phyloP scores from a whole-genome alignment of 768 basidiomycete species.

The Boletus insuetus region DNA sequence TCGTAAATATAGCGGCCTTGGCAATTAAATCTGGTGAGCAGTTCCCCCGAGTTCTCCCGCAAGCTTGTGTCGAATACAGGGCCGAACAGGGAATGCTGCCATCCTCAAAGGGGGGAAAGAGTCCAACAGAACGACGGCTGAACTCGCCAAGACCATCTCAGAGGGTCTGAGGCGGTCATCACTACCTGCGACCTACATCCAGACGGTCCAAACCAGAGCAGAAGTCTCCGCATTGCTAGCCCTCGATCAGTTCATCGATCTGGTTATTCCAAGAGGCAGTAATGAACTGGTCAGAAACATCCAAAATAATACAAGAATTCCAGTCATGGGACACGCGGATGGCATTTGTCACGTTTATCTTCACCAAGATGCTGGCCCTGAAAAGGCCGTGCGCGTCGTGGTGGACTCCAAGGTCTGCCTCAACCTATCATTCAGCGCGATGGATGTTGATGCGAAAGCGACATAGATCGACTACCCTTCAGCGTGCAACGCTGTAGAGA shows the following conservation, averaged over 20 bases:
- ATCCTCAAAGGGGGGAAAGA: slow-evolving; percentile 98
- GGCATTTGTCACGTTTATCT: slow-evolving; percentile 90
- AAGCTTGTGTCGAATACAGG: background rate
- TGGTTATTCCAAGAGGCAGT: slow-evolving; percentile 95
- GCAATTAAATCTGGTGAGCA: slow-evolving; percentile 92
- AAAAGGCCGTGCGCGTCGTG: slow-evolving; percentile 79
- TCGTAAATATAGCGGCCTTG: slow-evolving; percentile 93
- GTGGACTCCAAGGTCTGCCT: slow-evolving; percentile 84
- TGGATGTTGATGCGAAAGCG: background rate
- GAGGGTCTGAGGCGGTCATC: slow-evolving; percentile 69
- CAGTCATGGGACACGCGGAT: slow-evolving; percentile 99
- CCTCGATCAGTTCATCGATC: slow-evolving; percentile 90
- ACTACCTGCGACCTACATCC: slow-evolving; percentile 80
- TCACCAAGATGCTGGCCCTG: slow-evolving; percentile 73
- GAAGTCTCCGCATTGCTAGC: slow-evolving; percentile 86
- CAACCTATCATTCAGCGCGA: background rate
- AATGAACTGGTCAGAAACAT: slow-evolving; percentile 87
- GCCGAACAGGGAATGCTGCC: slow-evolving; percentile 79
- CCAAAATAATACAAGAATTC: slow-evolving; percentile 86
- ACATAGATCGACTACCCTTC: slow-evolving; percentile 87
- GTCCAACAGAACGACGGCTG: slow-evolving; percentile 72
- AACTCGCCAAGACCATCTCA: slow-evolving; percentile 80
- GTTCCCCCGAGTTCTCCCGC: background rate
- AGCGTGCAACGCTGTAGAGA: slow-evolving; percentile 93
- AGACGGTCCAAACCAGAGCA: slow-evolving; percentile 85